Evolutionary conservation across 345 rosid species (phyloP).

Genomic region (Cardiospermum halicacabum): DNA sequence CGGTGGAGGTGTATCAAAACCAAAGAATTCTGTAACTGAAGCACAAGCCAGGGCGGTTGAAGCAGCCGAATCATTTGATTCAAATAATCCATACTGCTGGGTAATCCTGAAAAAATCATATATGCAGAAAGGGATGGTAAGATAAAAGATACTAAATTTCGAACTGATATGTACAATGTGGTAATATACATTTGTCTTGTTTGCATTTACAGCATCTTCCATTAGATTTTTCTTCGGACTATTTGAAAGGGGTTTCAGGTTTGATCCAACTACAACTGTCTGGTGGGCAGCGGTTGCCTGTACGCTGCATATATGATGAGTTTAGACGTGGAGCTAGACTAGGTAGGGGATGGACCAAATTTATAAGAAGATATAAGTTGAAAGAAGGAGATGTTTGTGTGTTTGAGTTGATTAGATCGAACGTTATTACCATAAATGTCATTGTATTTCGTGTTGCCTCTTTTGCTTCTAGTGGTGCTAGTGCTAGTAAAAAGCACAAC

Average conservation of each 20-base stretch:
- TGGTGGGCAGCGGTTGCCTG: slow-evolving; percentile 74
- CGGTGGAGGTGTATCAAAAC: too few relatives aligned
- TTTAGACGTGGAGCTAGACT: slow-evolving; percentile 76
- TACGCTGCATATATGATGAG: slow-evolving; percentile 69
- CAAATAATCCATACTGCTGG: slow-evolving; percentile 65
- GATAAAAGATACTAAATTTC: slow-evolving; percentile 11
- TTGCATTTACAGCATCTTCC: slow-evolving; percentile 54
- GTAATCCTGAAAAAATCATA: slow-evolving; percentile 71
- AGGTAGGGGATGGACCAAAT: slow-evolving; percentile 82
- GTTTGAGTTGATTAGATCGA: slow-evolving; percentile 61
- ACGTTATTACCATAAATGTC: slow-evolving; percentile 75
- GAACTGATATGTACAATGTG: not conserved
- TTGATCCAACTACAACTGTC: slow-evolving; percentile 75
- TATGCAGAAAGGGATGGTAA: slow-evolving; percentile 70
- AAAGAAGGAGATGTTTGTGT: slow-evolving; percentile 90
- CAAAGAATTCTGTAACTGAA: too few relatives aligned
- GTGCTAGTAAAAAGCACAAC: too few relatives aligned
- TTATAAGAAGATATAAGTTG: slow-evolving; percentile 62
- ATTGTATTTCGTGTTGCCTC: slow-evolving; percentile 53
- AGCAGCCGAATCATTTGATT: slow-evolving; percentile 59
- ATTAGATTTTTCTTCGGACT: slow-evolving; percentile 71
- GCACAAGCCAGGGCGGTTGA: too few relatives aligned
- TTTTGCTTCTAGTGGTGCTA: too few relatives aligned
- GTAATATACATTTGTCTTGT: not conserved
- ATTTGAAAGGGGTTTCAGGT: slow-evolving; percentile 73